Evolutionary conservation across 2,329 filamentous ascomycete genomes (phyloP).

Genomic region (Myriosclerotinia curreyana): DNA sequence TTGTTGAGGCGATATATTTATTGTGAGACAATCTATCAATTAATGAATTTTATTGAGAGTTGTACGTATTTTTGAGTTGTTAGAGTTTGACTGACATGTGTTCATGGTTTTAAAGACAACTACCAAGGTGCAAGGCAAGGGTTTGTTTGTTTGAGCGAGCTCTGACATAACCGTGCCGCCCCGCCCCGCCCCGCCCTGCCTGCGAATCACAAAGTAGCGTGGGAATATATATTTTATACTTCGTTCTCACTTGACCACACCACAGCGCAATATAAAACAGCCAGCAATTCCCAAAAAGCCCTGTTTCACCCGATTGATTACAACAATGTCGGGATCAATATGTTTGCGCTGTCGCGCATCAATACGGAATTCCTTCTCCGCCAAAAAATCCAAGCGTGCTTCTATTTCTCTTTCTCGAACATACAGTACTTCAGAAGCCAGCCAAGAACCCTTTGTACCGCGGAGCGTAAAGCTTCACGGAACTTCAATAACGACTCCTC

Average conservation of each 20-base stretch:
- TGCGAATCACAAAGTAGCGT: slow-evolving; percentile 8
- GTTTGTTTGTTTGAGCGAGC: slow-evolving; percentile 10
- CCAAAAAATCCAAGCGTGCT: background rate
- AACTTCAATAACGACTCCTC: slow-evolving; percentile 6
- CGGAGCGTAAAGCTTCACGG: slow-evolving; percentile 18
- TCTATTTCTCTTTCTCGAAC: background rate
- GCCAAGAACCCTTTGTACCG: background rate
- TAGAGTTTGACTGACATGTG: slow-evolving; percentile 21
- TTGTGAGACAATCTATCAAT: background rate
- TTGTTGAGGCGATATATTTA: background rate
- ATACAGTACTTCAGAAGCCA: slow-evolving; percentile 9
- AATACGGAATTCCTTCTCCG: slow-evolving; percentile 9
- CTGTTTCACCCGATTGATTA: background rate
- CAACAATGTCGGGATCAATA: slow-evolving; percentile 17
- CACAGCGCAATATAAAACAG: background rate
- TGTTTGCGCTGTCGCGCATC: slow-evolving; percentile 30
- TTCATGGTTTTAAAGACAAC: slow-evolving; percentile 17
- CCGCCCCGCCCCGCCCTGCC: background rate
- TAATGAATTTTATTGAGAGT: slow-evolving; percentile 41
- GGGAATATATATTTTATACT: slow-evolving; percentile 4
- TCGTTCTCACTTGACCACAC: background rate
- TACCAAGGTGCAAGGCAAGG: slow-evolving; percentile 5
- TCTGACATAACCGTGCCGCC: slow-evolving; percentile 7
- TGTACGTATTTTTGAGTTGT: slow-evolving; percentile 53
- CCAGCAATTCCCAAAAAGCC: background rate